A percentile compares a stretch with the other conserved stretches of the same genome.
phyloP scores from a whole-genome alignment of 208 protist species.

The Porcisia deanei region DNA sequence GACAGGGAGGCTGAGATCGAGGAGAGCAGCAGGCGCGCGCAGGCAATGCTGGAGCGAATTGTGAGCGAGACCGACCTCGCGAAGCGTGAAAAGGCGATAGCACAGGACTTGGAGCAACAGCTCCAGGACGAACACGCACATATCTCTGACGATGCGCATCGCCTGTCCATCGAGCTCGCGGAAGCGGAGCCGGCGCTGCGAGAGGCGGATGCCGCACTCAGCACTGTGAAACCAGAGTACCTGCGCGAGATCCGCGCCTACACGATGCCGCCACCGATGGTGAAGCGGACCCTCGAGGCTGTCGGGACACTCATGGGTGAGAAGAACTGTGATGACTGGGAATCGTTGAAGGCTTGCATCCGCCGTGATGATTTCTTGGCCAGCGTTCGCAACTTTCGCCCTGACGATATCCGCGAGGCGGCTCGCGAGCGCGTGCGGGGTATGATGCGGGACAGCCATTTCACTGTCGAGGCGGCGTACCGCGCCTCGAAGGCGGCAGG shows the following conservation, averaged over 20 bases:
- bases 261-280: conserved; percentile 94
- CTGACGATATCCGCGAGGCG: conserved; percentile 75
- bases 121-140: conserved; percentile 86
- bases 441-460: conserved; percentile 92
- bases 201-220: conserved; percentile 95
- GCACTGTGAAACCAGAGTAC: conserved; percentile 96
- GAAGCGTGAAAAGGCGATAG: conserved; percentile 80
- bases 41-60: conserved; percentile 88
- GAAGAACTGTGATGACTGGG: conserved; percentile 91
- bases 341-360: conserved; percentile 92
- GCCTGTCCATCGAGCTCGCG: conserved; percentile 77
- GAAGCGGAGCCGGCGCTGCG: conserved; percentile 94
- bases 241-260: conserved; percentile 98
- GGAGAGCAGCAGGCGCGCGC: conserved; percentile 73
- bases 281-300: conserved; percentile 95
- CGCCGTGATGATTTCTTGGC: conserved; percentile 95
- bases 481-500: conserved; percentile 96
- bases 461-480: conserved; percentile 95
- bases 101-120: conserved; percentile 71
- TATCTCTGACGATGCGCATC: conserved; percentile 67
- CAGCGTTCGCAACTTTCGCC: conserved; percentile 95
- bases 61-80: conserved; percentile 83
- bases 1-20: conserved; percentile 86
- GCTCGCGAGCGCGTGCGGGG: conserved; percentile 51
- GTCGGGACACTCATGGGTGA: conserved; percentile 90